A percentile compares a stretch with the other conserved stretches of the same genome.
phyloP scores from a whole-genome alignment of 495 filamentous ascomycete species.

The Hyaloscypha variabilis region DNA sequence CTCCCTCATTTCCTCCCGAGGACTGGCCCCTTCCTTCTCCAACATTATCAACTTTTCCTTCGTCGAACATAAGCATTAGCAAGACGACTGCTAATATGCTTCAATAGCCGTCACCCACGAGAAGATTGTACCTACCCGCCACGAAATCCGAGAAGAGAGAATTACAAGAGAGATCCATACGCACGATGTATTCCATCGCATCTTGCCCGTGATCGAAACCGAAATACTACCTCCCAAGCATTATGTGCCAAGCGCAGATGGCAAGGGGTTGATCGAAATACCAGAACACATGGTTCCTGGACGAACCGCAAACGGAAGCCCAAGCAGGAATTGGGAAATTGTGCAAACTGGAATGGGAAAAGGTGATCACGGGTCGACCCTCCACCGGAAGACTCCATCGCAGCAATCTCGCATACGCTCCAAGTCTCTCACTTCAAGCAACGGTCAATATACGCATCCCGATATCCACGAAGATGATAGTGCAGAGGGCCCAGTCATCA shows the following conservation, averaged over 20 bases:
- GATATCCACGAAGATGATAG: slow-evolving; percentile 12
- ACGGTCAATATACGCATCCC: not conserved
- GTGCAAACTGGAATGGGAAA: slow-evolving; percentile 6
- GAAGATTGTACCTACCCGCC: slow-evolving; percentile 43
- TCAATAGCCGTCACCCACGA: slow-evolving; percentile 57
- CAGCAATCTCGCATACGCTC: not conserved
- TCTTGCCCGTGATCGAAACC: slow-evolving; percentile 49
- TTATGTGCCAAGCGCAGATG: slow-evolving; percentile 23
- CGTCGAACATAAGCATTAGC: slow-evolving; percentile 18
- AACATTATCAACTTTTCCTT: not conserved
- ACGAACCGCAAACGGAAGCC: slow-evolving; percentile 11
- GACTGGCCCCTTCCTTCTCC: slow-evolving; percentile 16
- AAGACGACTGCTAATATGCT: slow-evolving; percentile 19
- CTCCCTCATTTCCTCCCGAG: slow-evolving; percentile 16
- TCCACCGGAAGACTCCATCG: not conserved
- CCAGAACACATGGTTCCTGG: slow-evolving; percentile 17
- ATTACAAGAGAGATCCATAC: slow-evolving; percentile 60
- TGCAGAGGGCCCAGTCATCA: slow-evolving; percentile 23
- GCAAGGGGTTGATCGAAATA: slow-evolving; percentile 29
- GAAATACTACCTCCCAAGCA: slow-evolving; percentile 31
- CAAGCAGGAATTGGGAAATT: slow-evolving; percentile 21
- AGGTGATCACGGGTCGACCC: not conserved
- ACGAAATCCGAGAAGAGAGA: slow-evolving; percentile 50
- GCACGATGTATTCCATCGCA: slow-evolving; percentile 53
- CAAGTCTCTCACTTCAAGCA: not conserved